These are phyloP conservation scores for Fusarium dlaminii DNA, from an alignment of 2,329 filamentous ascomycete species.

Conservation along the genomic window DNA sequence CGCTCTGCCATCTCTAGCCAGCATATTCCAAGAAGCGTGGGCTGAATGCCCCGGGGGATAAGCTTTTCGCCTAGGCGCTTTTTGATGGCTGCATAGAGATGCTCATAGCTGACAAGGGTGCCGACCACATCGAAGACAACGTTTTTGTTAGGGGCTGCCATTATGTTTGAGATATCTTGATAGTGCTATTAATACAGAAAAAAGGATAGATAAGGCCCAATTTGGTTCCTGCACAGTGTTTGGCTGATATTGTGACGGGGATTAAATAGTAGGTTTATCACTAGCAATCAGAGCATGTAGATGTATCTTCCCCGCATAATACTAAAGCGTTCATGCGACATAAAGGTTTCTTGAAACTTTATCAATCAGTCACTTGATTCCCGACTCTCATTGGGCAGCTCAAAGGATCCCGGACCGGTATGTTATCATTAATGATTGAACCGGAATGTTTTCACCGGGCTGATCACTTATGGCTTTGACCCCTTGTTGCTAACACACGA, in stretches of 20 bases:
- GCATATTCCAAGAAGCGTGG: background rate
- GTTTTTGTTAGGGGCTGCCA: background rate
- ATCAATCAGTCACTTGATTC: too few relatives aligned
- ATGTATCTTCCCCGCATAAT: background rate
- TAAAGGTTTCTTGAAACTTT: background rate
- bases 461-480: background rate
- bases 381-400: background rate
- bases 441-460: background rate
- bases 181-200: too few relatives aligned
- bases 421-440: background rate
- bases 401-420: background rate
- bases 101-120: background rate
- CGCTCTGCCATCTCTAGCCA: background rate
- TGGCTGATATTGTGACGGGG: background rate
- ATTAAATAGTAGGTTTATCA: background rate
- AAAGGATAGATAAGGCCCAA: background rate
- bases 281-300: accelerated
- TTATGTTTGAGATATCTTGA: accelerated
- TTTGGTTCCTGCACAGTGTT: background rate
- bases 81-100: background rate
- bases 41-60: background rate
- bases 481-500: background rate
- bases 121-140: background rate
- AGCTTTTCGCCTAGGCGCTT: background rate
- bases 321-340: background rate